phyloP scores from a whole-genome alignment of 352 stramenopile species.

The Globisporangium heterothallicum region DNA sequence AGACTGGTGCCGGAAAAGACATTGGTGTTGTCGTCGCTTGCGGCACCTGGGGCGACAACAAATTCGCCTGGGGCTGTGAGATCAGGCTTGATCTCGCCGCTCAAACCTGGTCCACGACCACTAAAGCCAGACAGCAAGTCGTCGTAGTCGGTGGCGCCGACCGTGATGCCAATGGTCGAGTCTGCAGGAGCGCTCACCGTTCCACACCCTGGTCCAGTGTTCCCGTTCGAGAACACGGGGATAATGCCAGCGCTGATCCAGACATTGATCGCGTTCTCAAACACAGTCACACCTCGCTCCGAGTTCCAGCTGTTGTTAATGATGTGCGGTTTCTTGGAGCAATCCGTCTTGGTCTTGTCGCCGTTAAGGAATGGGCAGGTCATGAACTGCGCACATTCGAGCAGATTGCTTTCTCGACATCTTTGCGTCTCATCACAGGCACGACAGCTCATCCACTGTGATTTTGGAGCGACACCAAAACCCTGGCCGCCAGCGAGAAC shows the following conservation, averaged over 20 bases:
- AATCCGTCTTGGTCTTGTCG: conserved; percentile 23
- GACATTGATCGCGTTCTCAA: conserved; percentile 29
- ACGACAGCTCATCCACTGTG: conserved; percentile 39
- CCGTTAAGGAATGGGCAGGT: conserved; percentile 27
- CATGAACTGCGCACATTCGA: conserved; percentile 42
- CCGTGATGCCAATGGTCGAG: conserved; percentile 27
- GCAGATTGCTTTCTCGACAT: conserved; percentile 30
- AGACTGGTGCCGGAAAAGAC: conserved; percentile 32
- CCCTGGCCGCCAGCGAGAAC: conserved; percentile 22
- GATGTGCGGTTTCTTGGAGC: conserved; percentile 43
- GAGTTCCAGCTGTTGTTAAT: conserved; percentile 65
- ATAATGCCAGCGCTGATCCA: conserved; percentile 52
- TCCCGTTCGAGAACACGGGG: conserved; percentile 46
- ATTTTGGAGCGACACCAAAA: conserved; percentile 30
- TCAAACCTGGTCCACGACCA: conserved; percentile 27
- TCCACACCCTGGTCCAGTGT: conserved; percentile 33
- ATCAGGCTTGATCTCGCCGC: conserved; percentile 40
- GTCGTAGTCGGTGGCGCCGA: conserved; percentile 35
- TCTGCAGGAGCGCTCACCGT: conserved; percentile 35
- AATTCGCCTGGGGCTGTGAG: conserved; percentile 27
- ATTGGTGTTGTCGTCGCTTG: conserved; percentile 5
- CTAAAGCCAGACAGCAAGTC: conserved; percentile 29
- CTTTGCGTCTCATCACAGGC: conserved; percentile 23
- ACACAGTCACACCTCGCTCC: conserved; percentile 20
- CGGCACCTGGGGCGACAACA: conserved; percentile 19